Evolutionary conservation across 169 alveolate species (phyloP), one percentile per base, ranked within the genome.

Genomic region (Amoebophrya sp.): DNA sequence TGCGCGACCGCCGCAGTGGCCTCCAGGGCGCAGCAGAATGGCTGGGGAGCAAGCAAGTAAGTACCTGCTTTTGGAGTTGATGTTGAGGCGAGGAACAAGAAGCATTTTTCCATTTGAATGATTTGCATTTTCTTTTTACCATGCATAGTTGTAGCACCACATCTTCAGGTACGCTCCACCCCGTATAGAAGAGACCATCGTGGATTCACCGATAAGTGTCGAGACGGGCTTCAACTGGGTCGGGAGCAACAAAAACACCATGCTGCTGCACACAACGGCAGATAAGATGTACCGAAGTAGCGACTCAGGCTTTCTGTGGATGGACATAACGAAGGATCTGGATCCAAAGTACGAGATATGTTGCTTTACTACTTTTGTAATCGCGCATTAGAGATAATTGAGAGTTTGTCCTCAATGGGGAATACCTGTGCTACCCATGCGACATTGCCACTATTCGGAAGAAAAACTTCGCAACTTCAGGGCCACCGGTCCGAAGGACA

Each of bases 1-100:
- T n/a, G n/a, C n/a, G n/a, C n/a, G n/a, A n/a, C n/a, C n/a, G n/a
- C n/a, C n/a, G n/a, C n/a, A n/a, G n/a, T n/a, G n/a, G n/a, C n/a
- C n/a, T n/a, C n/a, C n/a, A n/a, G n/a, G n/a, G 35, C 83, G 39
- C 83, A 66, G 83, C 35, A 18, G 83, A 66, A 66, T n/a, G 83
- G 83, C 12, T 66, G 83, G 83, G 83, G 83, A 0, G 83, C 83
- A 7, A 41, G 54, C 54, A 41, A 41, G 54, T 41, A n/a, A n/a
- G n/a, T n/a, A n/a, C n/a, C n/a, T n/a, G n/a, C n/a, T n/a, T n/a
- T n/a, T n/a, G n/a, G n/a, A n/a, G n/a, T n/a, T n/a, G n/a, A n/a
- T n/a, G n/a, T n/a, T n/a, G n/a, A n/a, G n/a, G n/a, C n/a, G n/a
- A n/a, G n/a, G n/a, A n/a, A n/a, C n/a, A n/a, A n/a, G n/a, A n/a